phyloP scores from a whole-genome alignment of 148 eudicot species.

The Persicaria tinctoria region DNA sequence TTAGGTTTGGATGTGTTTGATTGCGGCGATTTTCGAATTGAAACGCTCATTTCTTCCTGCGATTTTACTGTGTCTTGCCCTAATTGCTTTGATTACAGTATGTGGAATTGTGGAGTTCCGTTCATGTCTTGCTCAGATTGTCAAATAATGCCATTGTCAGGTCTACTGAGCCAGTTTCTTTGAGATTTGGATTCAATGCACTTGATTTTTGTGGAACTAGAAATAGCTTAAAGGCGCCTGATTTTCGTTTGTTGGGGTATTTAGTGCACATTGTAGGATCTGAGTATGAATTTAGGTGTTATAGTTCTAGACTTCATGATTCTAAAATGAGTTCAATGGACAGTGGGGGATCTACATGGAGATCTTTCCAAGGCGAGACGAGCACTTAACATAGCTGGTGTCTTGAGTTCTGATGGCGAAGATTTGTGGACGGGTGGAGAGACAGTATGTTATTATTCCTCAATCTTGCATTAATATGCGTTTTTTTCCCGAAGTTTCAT shows the following conservation, averaged over 20 bases:
- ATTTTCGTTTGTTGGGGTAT: neutral
- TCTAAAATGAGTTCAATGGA: slow-evolving; percentile 14
- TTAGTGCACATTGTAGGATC: neutral
- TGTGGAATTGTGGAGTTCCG: neutral
- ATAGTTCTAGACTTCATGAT: neutral
- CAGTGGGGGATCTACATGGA: slow-evolving; percentile 97
- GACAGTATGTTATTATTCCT: slow-evolving; percentile 44
- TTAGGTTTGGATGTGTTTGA: slow-evolving; percentile 8
- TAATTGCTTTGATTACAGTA: neutral
- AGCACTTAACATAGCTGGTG: slow-evolving; percentile 93
- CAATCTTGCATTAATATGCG: neutral
- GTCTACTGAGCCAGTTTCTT: neutral
- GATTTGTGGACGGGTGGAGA: slow-evolving; percentile 80
- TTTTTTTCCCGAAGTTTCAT: neutral
- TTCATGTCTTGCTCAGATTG: neutral
- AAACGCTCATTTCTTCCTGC: neutral
- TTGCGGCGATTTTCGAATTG: neutral
- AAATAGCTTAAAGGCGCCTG: neutral
- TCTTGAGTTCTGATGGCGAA: slow-evolving; percentile 70
- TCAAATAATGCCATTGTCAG: neutral
- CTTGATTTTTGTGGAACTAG: neutral
- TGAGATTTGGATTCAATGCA: neutral
- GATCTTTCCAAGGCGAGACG: slow-evolving; percentile 77
- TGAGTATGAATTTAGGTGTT: slow-evolving; percentile 1
- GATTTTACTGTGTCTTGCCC: neutral